phyloP scores from a whole-genome alignment of 345 rosid species.

The Sonneratia alba region DNA sequence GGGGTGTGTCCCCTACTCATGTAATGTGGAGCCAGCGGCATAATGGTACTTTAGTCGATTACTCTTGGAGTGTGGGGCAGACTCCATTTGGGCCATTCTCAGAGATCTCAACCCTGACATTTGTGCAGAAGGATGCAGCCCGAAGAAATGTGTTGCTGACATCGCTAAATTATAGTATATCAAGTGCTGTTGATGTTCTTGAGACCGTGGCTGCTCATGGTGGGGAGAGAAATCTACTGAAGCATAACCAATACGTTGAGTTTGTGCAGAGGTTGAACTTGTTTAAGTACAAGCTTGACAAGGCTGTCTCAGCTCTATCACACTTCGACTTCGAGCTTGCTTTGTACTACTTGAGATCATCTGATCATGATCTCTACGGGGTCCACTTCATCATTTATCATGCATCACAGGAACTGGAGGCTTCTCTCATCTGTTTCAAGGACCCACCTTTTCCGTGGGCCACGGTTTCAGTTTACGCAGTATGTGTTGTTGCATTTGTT shows the following conservation, averaged over 20 bases:
- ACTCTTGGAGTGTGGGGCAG: constrained; percentile 96
- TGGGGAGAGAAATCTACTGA: constrained; percentile 32
- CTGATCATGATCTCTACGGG: constrained; percentile 49
- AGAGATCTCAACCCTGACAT: constrained; percentile 59
- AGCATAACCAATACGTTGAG: constrained; percentile 50
- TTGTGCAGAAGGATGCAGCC: constrained; percentile 94
- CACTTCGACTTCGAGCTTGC: constrained; percentile 85
- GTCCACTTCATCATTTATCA: constrained; percentile 69
- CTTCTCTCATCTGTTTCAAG: constrained; percentile 85
- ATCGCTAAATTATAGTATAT: constrained; percentile 62
- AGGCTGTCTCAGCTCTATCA: constrained; percentile 69
- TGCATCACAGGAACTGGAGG: constrained; percentile 81
- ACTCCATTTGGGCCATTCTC: constrained; percentile 99
- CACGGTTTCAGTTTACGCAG: constrained; percentile 42
- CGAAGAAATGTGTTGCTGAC: constrained; percentile 74
- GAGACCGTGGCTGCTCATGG: constrained; percentile 55
- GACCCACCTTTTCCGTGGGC: constrained; percentile 96
- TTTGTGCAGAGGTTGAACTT: constrained; percentile 79
- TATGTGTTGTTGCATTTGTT: constrained; percentile 45
- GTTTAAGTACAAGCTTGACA: constrained; percentile 82
- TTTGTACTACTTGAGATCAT: constrained; percentile 63
- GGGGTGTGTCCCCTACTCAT: constrained; percentile 98
- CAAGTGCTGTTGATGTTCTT: constrained; percentile 68
- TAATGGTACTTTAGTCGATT: constrained; percentile 74
- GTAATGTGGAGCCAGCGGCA: constrained; percentile 77